A percentile compares a stretch with the other conserved stretches of the same genome.
Evolutionary conservation across 805 yeast genomes (phyloP).

Genomic region (Alloascoidea hylecoeti): DNA sequence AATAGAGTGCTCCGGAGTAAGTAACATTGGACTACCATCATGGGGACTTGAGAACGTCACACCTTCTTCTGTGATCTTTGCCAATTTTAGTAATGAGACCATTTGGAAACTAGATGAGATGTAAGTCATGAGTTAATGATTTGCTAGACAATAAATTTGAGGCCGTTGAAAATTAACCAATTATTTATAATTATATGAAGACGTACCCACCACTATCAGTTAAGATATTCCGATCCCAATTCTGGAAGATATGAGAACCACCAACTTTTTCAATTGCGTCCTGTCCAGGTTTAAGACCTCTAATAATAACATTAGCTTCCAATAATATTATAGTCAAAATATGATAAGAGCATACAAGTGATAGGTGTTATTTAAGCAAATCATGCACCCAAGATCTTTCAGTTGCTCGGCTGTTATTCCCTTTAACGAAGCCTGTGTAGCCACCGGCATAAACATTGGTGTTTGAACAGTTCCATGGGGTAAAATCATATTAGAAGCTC

Average conservation of each 20-base stretch:
- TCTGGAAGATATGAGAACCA: constrained; percentile 27
- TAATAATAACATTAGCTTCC: not conserved
- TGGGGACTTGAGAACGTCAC: constrained; percentile 29
- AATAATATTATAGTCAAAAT: not conserved
- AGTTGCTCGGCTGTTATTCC: constrained; percentile 28
- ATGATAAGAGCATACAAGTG: constrained; percentile 14
- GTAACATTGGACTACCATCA: constrained; percentile 28
- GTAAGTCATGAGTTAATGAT: too few relatives aligned
- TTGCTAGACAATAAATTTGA: too few relatives aligned
- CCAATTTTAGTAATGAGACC: constrained; percentile 28
- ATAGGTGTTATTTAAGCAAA: constrained; percentile 28
- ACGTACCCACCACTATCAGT: constrained; percentile 27
- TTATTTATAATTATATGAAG: not conserved
- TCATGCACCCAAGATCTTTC: constrained; percentile 22
- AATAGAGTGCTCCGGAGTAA: constrained; percentile 33
- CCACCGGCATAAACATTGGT: constrained; percentile 33
- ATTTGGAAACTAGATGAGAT: constrained; percentile 23
- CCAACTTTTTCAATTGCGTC: constrained; percentile 24
- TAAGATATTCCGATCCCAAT: constrained; percentile 25
- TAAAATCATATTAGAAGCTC: constrained; percentile 24
- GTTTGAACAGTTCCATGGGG: constrained; percentile 27
- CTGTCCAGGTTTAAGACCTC: constrained; percentile 27
- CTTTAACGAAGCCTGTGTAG: constrained; percentile 29
- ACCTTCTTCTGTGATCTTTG: constrained; percentile 30
- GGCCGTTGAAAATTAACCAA: not conserved